Conservation (phyloP, 192 early-diverging fungal genomes). For the Rhizophagus clarus region DNA sequence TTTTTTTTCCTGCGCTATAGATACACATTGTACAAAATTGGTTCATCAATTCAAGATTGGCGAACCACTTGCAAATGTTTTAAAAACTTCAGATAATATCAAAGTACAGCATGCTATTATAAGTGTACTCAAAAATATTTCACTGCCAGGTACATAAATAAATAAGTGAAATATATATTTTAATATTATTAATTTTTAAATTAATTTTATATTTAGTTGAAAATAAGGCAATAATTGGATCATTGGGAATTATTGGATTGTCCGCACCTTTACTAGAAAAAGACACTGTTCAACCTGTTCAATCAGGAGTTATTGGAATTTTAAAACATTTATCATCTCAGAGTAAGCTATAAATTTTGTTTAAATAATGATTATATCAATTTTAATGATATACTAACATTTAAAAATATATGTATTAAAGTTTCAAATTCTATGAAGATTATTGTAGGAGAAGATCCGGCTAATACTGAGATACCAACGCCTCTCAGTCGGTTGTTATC, state of each 20-base stretch:
- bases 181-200: background rate
- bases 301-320: constrained; percentile 55
- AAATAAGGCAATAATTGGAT: constrained; percentile 54
- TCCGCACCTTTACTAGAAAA: constrained; percentile 50
- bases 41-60: constrained; percentile 58
- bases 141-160: constrained; percentile 51
- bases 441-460: constrained; percentile 6
- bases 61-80: constrained; percentile 56
- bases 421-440: constrained; percentile 17
- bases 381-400: background rate
- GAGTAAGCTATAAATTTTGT: constrained; percentile 36
- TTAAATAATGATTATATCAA: background rate
- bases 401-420: constrained; percentile 2
- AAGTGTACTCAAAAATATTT: constrained; percentile 69
- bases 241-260: constrained; percentile 48
- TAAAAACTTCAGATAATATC: constrained; percentile 47
- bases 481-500: constrained; percentile 40
- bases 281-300: constrained; percentile 56
- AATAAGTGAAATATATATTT: background rate
- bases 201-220: constrained; percentile 33
- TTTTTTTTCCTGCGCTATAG: constrained; percentile 36
- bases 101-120: constrained; percentile 60
- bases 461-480: constrained; percentile 19
- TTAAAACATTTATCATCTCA: constrained; percentile 52
- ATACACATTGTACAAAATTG: constrained; percentile 63